Base-by-base conservation (phyloP, 2,329 filamentous ascomycete genomes). In the Aspergillus sp. region DNA sequence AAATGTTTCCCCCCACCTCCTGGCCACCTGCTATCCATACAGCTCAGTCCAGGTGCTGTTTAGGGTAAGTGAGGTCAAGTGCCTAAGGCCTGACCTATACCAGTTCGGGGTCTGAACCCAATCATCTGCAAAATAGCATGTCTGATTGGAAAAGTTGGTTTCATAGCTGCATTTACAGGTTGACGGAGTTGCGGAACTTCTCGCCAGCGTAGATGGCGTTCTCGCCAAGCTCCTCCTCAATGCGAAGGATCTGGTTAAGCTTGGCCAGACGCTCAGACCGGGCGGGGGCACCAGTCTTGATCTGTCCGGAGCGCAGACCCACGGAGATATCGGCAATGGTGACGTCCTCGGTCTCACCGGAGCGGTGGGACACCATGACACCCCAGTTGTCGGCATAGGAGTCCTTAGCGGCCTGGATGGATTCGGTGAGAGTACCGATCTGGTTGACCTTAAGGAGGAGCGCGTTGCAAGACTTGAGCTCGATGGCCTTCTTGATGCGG, bases 391-490 rank as follows among this genome's bases (percentile, higher is more conserved):
- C 93, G 68, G 89, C 90, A 77, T 95, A 98, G 52, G 93, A 96
- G 82, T 98, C 95, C 87, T 98, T 97, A 78, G 95, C 93, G 56
- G 95, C 95, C 84, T 98, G 93, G 82, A 98, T 97, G 60, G 95
- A 96, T 86, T 99, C 95, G 70, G 91, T 96, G 73, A 99, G 88
- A 69, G 95, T 97, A 82, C 95, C 95, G 72, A 99, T 99, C 86
- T 99, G 95, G 90, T 99, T 99, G 81, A 99, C 93, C 90, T 99
- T 99, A 77, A 99, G 91, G 64, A 99, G 87, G 60, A 99, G 90
- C 66, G 93, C 90, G 77, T 99, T 98, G 88, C 93, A 95, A 72
- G 95, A 91, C 90, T 99, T 99, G 75, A 95, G 89, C 79, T 98
- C 93, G 70, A 98, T 96, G 73, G 95, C 95, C 87, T 96, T 96